These are phyloP conservation scores for Neurospora tetrasperma DNA, from an alignment of 495 filamentous ascomycete genomes.

Conservation along the genomic window DNA sequence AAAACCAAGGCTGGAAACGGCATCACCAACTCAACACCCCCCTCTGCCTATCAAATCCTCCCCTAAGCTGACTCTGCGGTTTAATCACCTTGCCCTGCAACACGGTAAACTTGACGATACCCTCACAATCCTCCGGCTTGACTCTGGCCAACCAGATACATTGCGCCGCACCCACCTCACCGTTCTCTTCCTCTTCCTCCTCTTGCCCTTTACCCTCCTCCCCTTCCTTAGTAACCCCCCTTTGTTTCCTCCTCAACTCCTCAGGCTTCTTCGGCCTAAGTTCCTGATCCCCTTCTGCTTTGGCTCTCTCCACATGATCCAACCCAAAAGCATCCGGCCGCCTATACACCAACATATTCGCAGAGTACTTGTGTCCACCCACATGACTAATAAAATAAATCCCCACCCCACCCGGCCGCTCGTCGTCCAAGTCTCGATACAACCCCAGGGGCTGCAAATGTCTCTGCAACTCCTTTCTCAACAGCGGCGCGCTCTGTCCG, in stretches of 20 bases:
- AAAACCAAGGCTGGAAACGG: background rate
- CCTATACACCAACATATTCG: conserved; percentile 87
- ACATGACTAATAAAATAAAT: conserved; percentile 96
- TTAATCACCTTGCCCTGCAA: conserved; percentile 91
- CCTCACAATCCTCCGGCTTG: conserved; percentile 86
- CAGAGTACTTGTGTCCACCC: conserved; percentile 87
- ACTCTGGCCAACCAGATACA: conserved; percentile 93
- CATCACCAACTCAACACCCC: conserved; percentile 80
- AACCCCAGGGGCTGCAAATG: conserved; percentile 77
- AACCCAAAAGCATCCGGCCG: conserved; percentile 50
- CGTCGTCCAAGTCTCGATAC: conserved; percentile 78
- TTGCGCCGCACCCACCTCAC: conserved; percentile 55
- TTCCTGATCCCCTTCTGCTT: conserved; percentile 17
- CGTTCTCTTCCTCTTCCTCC: conserved; percentile 1
- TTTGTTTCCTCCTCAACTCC: background rate
- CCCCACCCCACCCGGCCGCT: conserved; percentile 78
- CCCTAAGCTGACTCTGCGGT: conserved; percentile 69
- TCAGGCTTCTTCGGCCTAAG: conserved; percentile 8
- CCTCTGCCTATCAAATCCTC: conserved; percentile 77
- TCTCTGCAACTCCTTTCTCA: conserved; percentile 77
- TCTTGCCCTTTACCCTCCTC: background rate
- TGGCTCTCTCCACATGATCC: conserved; percentile 30
- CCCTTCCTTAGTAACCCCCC: background rate
- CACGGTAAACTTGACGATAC: conserved; percentile 80
- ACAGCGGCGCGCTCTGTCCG: conserved; percentile 81